Evolutionary conservation across 257 asterid species (phyloP), one percentile per base, ranked within the genome.

Genomic region (Nicotiana tomentosiformis): DNA sequence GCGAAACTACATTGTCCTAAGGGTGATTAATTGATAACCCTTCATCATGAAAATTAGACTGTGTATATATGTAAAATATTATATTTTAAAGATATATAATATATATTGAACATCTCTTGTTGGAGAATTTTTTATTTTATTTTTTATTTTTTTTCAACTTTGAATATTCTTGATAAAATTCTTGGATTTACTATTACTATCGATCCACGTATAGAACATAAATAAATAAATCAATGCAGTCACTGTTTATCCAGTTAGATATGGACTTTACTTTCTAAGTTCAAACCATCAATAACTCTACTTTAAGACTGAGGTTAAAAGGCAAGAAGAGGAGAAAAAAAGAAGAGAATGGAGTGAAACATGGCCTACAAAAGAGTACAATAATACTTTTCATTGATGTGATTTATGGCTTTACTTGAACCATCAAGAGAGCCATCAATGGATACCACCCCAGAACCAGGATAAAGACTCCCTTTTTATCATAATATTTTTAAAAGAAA

Each of bases 371-470:
- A 14, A 72, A 74, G 64, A 49, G 83, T 84, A 84, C 74, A 85
- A 82, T 78, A 78, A 82, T 86, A 88, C 95, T 91, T 94, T 94
- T 77, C 78, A 86, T 84, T 88, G 96, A 94, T 90, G 95, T 91
- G 97, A 94, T 91, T 90, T 90, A 83, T 69, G 80, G 86, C 82
- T 84, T 32, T 85, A 89, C 88, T 89, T 85, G 88, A 89, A 88
- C 90, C 90, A 91, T 87, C 86, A 83, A 88, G 85, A 80, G 37
- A 83, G 84, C 66, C 86, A 86, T 84, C 82, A 84, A 79, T 84
- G 85, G 88, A 33, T 80, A 77, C 80, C 88, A 57, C 87, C 84
- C 79, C 66, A 86, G 80, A 49, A 77, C 86, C 77, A 89, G 87
- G 85, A 85, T 68, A 82, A 85, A 82, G 79, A 77, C 61, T 33